Conservation (phyloP, 805 yeast genomes). For the Monosporozyma aerobia region DNA sequence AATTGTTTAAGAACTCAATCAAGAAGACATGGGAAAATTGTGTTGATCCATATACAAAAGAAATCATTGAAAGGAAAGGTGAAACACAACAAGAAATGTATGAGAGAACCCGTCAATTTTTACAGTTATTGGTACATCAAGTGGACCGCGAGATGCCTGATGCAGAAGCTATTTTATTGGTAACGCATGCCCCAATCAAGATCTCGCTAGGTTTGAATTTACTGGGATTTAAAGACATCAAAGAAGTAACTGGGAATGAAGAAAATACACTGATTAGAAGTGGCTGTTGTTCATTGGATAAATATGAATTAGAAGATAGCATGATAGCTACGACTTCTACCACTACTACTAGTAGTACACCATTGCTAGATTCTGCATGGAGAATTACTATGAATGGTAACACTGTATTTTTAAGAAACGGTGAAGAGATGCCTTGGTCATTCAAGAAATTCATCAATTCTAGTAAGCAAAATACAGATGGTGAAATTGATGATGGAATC, state of each 20-base stretch:
- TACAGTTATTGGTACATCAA: conserved; percentile 47
- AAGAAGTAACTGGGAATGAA: conserved; percentile 40
- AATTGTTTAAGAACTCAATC: conserved; percentile 45
- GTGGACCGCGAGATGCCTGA: conserved; percentile 52
- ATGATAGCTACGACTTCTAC: conserved; percentile 5
- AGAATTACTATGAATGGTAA: conserved; percentile 57
- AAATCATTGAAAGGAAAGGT: conserved; percentile 33
- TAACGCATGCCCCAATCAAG: conserved; percentile 90
- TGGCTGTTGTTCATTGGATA: conserved; percentile 80
- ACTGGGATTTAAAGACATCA: conserved; percentile 40
- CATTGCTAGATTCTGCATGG: conserved; percentile 39
- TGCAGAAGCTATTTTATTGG: conserved; percentile 54
- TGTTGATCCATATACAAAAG: conserved; percentile 4
- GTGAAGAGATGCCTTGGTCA: conserved; percentile 93
- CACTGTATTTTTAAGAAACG: conserved; percentile 57
- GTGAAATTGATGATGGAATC: background rate
- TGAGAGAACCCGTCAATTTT: conserved; percentile 46
- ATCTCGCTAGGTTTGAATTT: conserved; percentile 79
- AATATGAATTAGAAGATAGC: conserved; percentile 33
- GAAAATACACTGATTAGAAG: conserved; percentile 49
- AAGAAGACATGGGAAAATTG: conserved; percentile 35
- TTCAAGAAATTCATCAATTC: conserved; percentile 38
- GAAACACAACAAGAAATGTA: conserved; percentile 69
- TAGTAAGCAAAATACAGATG: conserved; percentile 21
- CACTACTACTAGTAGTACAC: background rate